Percentiles rank a stretch among this genome's conserved stretches.
phyloP scores from a whole-genome alignment of 2,329 filamentous ascomycete genomes.

The Emergomyces pasteurianus region DNA sequence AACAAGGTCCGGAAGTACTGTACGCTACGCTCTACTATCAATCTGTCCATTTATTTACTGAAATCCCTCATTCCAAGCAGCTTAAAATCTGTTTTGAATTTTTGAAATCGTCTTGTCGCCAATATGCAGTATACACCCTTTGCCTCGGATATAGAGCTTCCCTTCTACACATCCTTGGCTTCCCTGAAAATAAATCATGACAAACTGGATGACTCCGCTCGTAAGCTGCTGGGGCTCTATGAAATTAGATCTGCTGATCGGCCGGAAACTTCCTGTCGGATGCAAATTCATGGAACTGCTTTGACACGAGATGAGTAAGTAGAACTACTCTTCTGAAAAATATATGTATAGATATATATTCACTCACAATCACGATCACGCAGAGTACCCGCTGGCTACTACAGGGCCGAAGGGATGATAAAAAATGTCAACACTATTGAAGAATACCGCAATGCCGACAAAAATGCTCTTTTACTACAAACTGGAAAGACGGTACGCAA shows the following conservation, averaged over 20 bases:
- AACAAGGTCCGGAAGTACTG: background rate
- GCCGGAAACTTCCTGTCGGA: conserved; percentile 66
- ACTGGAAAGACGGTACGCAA: conserved; percentile 59
- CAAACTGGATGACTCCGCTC: conserved; percentile 87
- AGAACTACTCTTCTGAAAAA: background rate
- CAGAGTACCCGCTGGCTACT: conserved; percentile 58
- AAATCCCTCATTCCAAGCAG: background rate
- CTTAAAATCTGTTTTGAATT: background rate
- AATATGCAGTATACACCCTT: conserved; percentile 73
- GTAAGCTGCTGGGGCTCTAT: conserved; percentile 76
- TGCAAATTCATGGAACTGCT: conserved; percentile 82
- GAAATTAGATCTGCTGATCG: conserved; percentile 63
- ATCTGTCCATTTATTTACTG: background rate
- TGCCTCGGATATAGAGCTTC: conserved; percentile 84
- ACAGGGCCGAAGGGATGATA: conserved; percentile 83
- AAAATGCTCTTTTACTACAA: conserved; percentile 61
- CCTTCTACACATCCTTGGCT: conserved; percentile 89
- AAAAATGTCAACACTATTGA: conserved; percentile 95
- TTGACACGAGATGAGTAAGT: conserved; percentile 70
- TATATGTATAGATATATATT: background rate
- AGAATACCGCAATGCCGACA: conserved; percentile 78
- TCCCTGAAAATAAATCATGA: conserved; percentile 92
- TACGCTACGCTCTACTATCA: background rate
- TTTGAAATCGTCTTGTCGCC: background rate
- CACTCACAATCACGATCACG: background rate